Evolutionary conservation across 345 rosid species (phyloP), one percentile per base, ranked within the genome.

Genomic region (Trapa bicornis): DNA sequence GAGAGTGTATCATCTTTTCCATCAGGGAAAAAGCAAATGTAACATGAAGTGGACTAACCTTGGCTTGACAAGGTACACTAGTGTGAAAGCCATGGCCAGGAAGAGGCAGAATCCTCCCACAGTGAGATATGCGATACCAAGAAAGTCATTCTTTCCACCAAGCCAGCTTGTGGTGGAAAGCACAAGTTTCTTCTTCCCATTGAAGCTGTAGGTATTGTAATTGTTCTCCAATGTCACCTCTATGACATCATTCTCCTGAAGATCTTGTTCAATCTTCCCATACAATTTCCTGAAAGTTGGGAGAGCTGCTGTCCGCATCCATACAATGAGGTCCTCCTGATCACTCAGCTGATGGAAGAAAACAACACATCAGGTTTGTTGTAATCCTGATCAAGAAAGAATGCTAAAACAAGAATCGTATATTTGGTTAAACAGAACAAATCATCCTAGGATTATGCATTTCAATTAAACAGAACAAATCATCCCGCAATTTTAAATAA

Each of bases 291-390:
- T 89, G 76, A 94, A 94, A 65, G 99, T 94, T 66, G 97, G 99
- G 76, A 91, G 82, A 12, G 99, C 99, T 71, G 99, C 99, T n/a
- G 99, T 94, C 77, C 97, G 85, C 99, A 94, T 94, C 99, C 97
- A 91, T 64, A 94, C 99, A 3, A 94, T 89, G 68, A 94, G 97
- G 78, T 87, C 85, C 76, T 94, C 99, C 69, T 94, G 99, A 75
- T 89, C 74, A 68, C 92, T 91, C 80, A 94, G 83, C 97, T 91
- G 86, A 38, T 68, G 42, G 13, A 57, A 57, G 38, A 62, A 3
- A 3, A 14, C 14, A 4, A 32, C 16, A 10, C 39, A 37, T 45
- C 29, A 37, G 47, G 2, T 45, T 45, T 45, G 48, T 45, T 45
- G 48, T 7, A 11, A 45, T 7, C 11, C 48, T 3, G 48, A 13